Evolutionary conservation across 441 rosid species (phyloP).

Genomic region (Euphorbia celastroides): DNA sequence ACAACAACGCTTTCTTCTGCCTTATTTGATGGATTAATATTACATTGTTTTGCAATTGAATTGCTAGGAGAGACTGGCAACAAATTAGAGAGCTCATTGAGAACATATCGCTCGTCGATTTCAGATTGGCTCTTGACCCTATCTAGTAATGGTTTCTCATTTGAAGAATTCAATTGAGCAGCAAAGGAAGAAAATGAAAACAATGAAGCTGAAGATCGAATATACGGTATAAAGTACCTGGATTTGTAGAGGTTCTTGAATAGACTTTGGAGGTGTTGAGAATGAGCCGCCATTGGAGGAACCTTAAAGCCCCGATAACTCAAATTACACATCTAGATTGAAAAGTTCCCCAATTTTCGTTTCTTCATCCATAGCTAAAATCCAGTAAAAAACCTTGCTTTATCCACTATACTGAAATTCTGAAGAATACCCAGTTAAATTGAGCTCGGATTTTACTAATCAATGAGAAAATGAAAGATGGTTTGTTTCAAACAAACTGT

Average conservation of each 20-base stretch:
- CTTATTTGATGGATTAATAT: constrained; percentile 15
- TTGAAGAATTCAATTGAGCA: constrained; percentile 9
- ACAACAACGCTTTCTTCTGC: constrained; percentile 16
- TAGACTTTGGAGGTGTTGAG: constrained; percentile 12
- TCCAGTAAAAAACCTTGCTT: not conserved
- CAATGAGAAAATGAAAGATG: too few relatives aligned
- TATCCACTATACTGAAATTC: not conserved
- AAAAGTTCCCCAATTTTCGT: not conserved
- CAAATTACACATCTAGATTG: not conserved
- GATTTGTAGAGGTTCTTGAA: constrained; percentile 9
- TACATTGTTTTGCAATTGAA: constrained; percentile 10
- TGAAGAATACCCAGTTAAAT: not conserved
- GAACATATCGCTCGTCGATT: constrained; percentile 43
- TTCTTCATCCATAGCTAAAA: not conserved
- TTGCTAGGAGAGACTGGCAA: constrained; percentile 32
- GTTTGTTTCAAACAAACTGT: too few relatives aligned
- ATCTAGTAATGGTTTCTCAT: constrained; percentile 7
- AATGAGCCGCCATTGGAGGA: constrained; percentile 25
- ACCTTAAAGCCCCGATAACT: not conserved
- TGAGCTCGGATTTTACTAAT: too few relatives aligned
- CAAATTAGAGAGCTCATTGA: constrained; percentile 52
- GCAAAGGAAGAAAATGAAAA: constrained; percentile 20
- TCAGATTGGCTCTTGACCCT: constrained; percentile 10
- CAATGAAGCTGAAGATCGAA: constrained; percentile 13
- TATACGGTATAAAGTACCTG: constrained; percentile 22